Evolutionary conservation across 2,329 filamentous ascomycete genomes (phyloP).

Genomic region (Chaetomium olivaceum): DNA sequence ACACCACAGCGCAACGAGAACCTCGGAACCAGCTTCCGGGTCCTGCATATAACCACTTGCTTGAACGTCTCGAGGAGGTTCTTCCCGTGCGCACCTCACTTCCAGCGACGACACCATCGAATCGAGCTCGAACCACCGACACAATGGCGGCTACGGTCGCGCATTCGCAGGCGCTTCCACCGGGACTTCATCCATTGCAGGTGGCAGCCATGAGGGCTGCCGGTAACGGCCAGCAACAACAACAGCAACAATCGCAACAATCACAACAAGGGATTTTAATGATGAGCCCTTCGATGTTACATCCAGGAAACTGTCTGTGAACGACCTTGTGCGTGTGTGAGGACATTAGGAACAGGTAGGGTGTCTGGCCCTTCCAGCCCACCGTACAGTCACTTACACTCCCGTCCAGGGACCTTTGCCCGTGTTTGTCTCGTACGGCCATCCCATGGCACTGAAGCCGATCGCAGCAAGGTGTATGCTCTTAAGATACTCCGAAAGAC

Average conservation of each 20-base stretch:
- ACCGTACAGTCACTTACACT: background rate
- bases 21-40: background rate
- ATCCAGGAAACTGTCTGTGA: constrained; percentile 41
- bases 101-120: background rate
- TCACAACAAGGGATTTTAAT: constrained; percentile 21
- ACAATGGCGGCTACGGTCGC: constrained; percentile 36
- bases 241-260: constrained; percentile 27
- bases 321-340: constrained; percentile 71
- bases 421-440: constrained; percentile 77
- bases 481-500: constrained; percentile 76
- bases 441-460: constrained; percentile 50
- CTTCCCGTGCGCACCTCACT: background rate
- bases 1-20: background rate
- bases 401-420: constrained; percentile 68
- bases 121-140: background rate
- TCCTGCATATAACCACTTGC: background rate
- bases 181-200: constrained; percentile 33
- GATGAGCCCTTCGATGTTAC: constrained; percentile 29
- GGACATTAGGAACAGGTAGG: constrained; percentile 73
- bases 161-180: constrained; percentile 28
- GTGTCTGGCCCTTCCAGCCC: constrained; percentile 21
- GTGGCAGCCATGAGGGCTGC: constrained; percentile 25
- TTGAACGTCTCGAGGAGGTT: background rate
- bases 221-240: constrained; percentile 20
- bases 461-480: constrained; percentile 70